Evolutionary conservation across 441 rosid genomes (phyloP).

Genomic region (Aquilaria agallochum): DNA sequence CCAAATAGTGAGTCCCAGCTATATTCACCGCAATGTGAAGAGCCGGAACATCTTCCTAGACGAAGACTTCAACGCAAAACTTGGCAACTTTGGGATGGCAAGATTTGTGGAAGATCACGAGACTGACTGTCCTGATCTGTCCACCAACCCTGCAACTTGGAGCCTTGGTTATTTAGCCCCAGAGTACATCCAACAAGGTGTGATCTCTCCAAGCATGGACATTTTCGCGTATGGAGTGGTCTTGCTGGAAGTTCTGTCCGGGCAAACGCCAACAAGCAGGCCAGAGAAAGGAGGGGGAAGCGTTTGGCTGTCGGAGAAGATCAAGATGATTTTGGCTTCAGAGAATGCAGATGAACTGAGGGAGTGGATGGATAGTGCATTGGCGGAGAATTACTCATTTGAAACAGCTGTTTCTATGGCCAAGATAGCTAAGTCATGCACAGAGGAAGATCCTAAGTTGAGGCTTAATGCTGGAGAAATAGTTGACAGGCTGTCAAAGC

Average conservation of each 20-base stretch:
- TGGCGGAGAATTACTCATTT: conserved; percentile 71
- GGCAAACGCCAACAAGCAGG: conserved; percentile 42
- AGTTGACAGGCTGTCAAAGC: conserved; percentile 58
- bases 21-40: conserved; percentile 67
- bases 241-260: conserved; percentile 66
- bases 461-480: conserved; percentile 79
- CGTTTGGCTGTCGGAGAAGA: conserved; percentile 41
- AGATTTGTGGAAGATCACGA: conserved; percentile 35
- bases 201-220: conserved; percentile 53
- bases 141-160: conserved; percentile 31
- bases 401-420: conserved; percentile 66
- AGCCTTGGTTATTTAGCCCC: conserved; percentile 49
- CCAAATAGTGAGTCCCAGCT: conserved; percentile 67
- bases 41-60: conserved; percentile 79
- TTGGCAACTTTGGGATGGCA: conserved; percentile 78
- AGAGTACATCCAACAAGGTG: conserved; percentile 47
- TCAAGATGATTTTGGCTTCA: conserved; percentile 33
- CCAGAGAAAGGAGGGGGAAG: conserved; percentile 37
- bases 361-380: conserved; percentile 69
- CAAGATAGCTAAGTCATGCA: conserved; percentile 65
- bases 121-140: conserved; percentile 18
- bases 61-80: conserved; percentile 85
- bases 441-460: conserved; percentile 48
- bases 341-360: conserved; percentile 47
- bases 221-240: conserved; percentile 73